A percentile compares a stretch with the other conserved stretches of the same genome.
Conservation (phyloP, 2,329 filamentous ascomycete species). For the Remersonia thermophila region DNA sequence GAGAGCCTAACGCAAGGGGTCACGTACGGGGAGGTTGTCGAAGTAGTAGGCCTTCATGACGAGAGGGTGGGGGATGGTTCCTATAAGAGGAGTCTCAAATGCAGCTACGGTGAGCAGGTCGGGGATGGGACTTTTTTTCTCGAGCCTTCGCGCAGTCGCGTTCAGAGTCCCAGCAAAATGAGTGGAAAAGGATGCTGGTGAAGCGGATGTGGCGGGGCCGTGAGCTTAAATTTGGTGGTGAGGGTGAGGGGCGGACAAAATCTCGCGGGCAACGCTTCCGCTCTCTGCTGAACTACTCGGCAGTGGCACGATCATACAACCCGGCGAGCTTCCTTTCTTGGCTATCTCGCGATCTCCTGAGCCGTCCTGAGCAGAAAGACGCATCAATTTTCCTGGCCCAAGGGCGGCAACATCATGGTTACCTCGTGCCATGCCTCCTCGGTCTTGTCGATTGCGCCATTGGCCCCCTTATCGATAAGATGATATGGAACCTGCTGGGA, state of each 20-base stretch:
- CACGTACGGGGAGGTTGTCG: slow-evolving; percentile 40
- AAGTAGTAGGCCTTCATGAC: slow-evolving; percentile 48
- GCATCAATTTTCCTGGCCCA: background rate
- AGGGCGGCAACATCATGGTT: too few relatives aligned
- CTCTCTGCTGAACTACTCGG: background rate
- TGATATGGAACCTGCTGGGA: too few relatives aligned
- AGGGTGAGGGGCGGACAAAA: slow-evolving; percentile 3
- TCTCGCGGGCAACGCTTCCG: background rate
- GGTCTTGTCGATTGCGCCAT: too few relatives aligned
- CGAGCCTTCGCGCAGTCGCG: background rate
- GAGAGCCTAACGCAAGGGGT: too few relatives aligned
- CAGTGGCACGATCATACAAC: slow-evolving; percentile 2
- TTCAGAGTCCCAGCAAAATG: background rate
- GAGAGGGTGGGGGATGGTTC: too few relatives aligned
- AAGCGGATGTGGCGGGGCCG: slow-evolving; percentile 6
- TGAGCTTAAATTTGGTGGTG: slow-evolving; percentile 9
- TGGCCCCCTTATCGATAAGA: too few relatives aligned
- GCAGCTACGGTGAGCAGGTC: too few relatives aligned
- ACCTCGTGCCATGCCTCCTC: too few relatives aligned
- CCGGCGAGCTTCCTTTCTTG: background rate
- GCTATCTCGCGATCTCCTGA: background rate
- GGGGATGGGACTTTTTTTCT: background rate
- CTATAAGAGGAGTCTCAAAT: too few relatives aligned
- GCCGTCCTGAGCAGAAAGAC: background rate
- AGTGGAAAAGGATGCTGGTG: background rate